Percentiles rank a stretch among this genome's conserved stretches.
phyloP scores from a whole-genome alignment of 164 flowering plant genomes.

The Chimonanthus salicifolius region DNA sequence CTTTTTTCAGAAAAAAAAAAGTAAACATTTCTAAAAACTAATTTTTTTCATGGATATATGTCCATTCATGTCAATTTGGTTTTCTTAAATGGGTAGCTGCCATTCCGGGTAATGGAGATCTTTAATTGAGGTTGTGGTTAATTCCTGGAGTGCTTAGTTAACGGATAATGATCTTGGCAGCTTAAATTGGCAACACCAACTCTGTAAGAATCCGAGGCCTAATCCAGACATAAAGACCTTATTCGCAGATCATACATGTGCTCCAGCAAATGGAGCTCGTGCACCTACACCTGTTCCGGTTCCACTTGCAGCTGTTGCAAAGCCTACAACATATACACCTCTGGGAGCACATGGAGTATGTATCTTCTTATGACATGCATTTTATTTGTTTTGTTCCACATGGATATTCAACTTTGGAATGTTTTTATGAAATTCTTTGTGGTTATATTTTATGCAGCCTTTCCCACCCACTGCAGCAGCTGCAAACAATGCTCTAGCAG shows the following conservation, averaged over 20 bases:
- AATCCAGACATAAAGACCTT: constrained; percentile 92
- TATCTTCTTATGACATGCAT: background rate
- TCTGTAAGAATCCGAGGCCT: constrained; percentile 84
- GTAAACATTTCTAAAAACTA: too few species aligned
- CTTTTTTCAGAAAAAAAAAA: too few species aligned
- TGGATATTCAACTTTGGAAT: background rate
- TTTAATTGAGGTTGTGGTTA: background rate
- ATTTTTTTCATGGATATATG: too few species aligned
- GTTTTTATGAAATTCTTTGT: background rate
- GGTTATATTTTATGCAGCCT: constrained; percentile 35
- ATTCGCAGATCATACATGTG: constrained; percentile 75
- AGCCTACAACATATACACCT: constrained; percentile 54
- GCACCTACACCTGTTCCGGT: constrained; percentile 63
- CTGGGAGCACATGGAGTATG: constrained; percentile 79
- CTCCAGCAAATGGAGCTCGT: constrained; percentile 76
- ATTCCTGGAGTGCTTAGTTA: constrained; percentile 9
- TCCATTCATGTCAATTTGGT: too few species aligned
- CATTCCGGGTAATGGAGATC: background rate
- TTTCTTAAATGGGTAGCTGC: background rate
- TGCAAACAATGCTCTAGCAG: constrained; percentile 65
- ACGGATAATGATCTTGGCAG: constrained; percentile 32
- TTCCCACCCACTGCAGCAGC: constrained; percentile 56
- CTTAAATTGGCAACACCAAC: constrained; percentile 96
- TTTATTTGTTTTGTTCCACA: too few species aligned
- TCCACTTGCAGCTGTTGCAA: constrained; percentile 66